Evolutionary conservation across 768 basidiomycete genomes (phyloP), one percentile per base, ranked within the genome.

Genomic region (Tylopilus cervinicoccineus): DNA sequence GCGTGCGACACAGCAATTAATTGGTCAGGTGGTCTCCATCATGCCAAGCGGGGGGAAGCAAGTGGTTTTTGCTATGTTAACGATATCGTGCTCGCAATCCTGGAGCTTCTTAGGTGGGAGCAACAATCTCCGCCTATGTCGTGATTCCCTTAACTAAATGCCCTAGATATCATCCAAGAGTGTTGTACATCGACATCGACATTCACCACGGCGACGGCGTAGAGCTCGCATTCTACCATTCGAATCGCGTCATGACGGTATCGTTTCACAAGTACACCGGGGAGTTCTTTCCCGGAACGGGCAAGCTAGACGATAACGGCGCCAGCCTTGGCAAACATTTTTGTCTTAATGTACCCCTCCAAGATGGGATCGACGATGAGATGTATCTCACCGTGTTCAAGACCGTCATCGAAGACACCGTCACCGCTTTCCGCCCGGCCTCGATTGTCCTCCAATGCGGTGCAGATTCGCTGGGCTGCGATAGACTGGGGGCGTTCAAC

Each of bases 261-360:
- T 97, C 95, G 1, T 99, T 99, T 70, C 95, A 99, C 75, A 98
- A 98, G 70, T 99, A 96, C 73, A 93, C 89, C 1, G 93, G 92
- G 47, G 92, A 95, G 61, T 99, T 99, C 76, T 99, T 99, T 68
- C 95, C 95, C 0, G 93, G 94, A 0, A 99, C 95, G 0, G 95
- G 95, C 14, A 93, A 93, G 67, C 76, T 97, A 9, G 89, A 94
- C 61, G 95, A 99, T 70, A 91, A 92, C 52, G 90, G 92, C 13
- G 75, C 76, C 17, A 86, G 84, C n/a, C 65, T 82, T 2, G 95
- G 95, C 45, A 96, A 95, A 69, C 86, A 98, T 64, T 99, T 98
- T 65, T 87, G 84, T 51, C 75, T 98, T 36, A 99, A 99, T 62
- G 90, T 99, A 1, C 95, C 95, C 1, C 73, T 99, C 0, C 87